phyloP scores from a whole-genome alignment of 176 grass and related monocot genomes.

The Chrysopogon serrulatus region DNA sequence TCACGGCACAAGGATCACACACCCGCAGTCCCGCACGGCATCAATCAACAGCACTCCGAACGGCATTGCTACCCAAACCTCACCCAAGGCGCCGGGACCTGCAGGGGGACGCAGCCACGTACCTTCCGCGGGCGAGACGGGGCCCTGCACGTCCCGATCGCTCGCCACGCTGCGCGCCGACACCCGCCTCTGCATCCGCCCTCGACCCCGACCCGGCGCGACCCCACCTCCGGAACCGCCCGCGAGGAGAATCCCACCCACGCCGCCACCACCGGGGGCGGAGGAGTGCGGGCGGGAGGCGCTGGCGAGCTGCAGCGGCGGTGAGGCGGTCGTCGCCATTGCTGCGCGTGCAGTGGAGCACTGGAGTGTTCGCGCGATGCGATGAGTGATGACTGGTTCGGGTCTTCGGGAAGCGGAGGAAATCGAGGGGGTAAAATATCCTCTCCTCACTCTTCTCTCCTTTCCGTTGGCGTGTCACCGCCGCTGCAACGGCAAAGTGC shows the following conservation, averaged over 20 bases:
- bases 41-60: neutral
- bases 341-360: neutral
- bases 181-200: neutral
- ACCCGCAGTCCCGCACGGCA: neutral
- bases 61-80: conserved; percentile 7
- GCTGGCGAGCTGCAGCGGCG: conserved; percentile 42
- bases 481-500: neutral
- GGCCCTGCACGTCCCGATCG: conserved; percentile 50
- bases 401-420: neutral
- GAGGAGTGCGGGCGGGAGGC: conserved; percentile 23
- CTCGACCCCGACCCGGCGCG: neutral
- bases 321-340: conserved; percentile 50
- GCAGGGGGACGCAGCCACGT: neutral
- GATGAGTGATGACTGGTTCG: neutral
- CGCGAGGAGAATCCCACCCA: neutral
- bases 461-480: neutral
- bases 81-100: neutral
- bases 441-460: neutral
- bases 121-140: conserved; percentile 52
- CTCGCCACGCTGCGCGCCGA: conserved; percentile 56
- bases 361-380: neutral
- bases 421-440: conserved; percentile 24
- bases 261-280: neutral
- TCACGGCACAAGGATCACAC: neutral
- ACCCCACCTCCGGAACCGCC: conserved; percentile 2